Base-by-base conservation (phyloP, 2,329 filamentous ascomycete species). In the Beauveria asiatica region DNA sequence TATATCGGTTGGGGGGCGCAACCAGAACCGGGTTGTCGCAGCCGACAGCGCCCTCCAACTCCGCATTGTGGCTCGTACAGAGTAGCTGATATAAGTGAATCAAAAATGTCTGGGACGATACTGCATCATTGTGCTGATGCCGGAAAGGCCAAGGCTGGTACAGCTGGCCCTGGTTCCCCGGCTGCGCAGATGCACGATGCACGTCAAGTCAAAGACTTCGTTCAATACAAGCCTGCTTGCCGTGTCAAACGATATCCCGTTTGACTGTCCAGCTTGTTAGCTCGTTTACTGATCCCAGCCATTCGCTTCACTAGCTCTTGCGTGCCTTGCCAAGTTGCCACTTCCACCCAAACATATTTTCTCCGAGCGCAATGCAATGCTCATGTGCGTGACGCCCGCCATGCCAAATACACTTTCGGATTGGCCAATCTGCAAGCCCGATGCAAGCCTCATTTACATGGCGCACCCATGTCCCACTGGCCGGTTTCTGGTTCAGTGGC, bases 391-490 rank as follows among this genome's bases (percentile, higher is more conserved):
- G 46, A 59, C 27, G 37, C 37, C n/a, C 8, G n/a, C 8, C 5
- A 44, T 44, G 27, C 7, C 37, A 13, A 58, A 17, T 25, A 4
- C 39, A 16, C 33, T 41, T 37, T 21, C 23, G 48, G 37, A 59
- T 59, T 52, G 46, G 56, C 25, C 56, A 21, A 37, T 11, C 30
- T 44, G n/a, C 21, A 50, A 21, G 45, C 41, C 13, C 17, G 45
- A 30, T 25, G 44, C 54, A 57, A 49, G 54, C 54, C 55, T 57
- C 55, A 23, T 57, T 39, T 50, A 10, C 21, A 42, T 57, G 55
- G 45, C 46, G 21, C 45, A 41, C 16, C 17, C 46, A 16, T 45
- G 56, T 59, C 56, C 56, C 56, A 52, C 56, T 23, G 48, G 6
- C 10, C n/a, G 30, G 39, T 37, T 25, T 45, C 10, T 30, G 44